These are phyloP conservation scores for Alisma plantagoaquatica DNA, from an alignment of 106 monocot species.

Conservation along the genomic window DNA sequence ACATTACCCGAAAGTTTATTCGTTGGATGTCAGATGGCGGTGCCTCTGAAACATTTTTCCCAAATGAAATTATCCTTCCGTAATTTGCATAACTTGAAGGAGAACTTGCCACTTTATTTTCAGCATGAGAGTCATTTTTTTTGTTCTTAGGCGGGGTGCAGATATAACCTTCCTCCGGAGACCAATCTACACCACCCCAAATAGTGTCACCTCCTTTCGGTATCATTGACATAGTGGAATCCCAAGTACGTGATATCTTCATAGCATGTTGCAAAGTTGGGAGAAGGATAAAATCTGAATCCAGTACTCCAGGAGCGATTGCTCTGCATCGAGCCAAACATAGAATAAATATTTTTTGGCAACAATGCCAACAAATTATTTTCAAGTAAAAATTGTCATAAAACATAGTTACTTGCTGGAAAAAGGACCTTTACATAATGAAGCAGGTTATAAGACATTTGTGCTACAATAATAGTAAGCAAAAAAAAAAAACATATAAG, in stretches of 20 bases:
- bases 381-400: too few species aligned
- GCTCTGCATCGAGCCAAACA: slow-evolving; percentile 42
- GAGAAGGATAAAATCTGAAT: slow-evolving; percentile 78
- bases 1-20: slow-evolving; percentile 72
- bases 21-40: slow-evolving; percentile 48
- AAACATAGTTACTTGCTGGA: too few species aligned
- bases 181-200: slow-evolving; percentile 95
- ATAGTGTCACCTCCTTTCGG: slow-evolving; percentile 98
- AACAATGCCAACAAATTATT: too few species aligned
- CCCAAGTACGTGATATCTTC: slow-evolving; percentile 99
- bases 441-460: neutral
- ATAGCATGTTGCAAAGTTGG: slow-evolving; percentile 88
- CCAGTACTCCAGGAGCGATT: slow-evolving; percentile 87
- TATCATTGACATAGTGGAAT: slow-evolving; percentile 98
- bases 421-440: neutral
- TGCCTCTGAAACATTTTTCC: slow-evolving; percentile 72
- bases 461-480: neutral
- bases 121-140: slow-evolving; percentile 34
- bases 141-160: slow-evolving; percentile 44
- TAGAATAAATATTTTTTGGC: too few species aligned
- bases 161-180: slow-evolving; percentile 72
- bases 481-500: neutral
- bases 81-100: slow-evolving; percentile 28
- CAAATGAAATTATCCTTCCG: slow-evolving; percentile 94
- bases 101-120: slow-evolving; percentile 13